Base-by-base conservation (phyloP, 768 basidiomycete species). In the Pseudohyphozyma bogoriensis region DNA sequence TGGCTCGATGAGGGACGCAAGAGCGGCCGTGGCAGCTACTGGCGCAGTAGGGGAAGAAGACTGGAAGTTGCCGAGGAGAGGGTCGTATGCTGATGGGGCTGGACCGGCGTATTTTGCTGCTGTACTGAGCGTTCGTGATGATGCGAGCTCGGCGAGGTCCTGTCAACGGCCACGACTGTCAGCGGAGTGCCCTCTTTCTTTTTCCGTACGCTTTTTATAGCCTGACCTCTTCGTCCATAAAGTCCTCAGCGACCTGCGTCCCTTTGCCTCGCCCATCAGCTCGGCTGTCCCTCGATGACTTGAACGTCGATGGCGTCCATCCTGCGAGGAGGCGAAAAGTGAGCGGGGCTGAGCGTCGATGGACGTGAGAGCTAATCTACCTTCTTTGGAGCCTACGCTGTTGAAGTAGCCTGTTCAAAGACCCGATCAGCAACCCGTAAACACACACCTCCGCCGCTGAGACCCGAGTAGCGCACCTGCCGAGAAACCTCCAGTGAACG, bases 401-500 rank as follows among this genome's bases (percentile, higher is more conserved):
- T 97, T 97, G 78, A 85, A 96, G 76, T 96, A 96, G 0, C 93
- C 93, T 42, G 40, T 20, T 10, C 6, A 18, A 15, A 7, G 40
- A 15, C 37, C 37, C 37, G 18, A 37, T n/a, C n/a, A n/a, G n/a
- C n/a, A n/a, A n/a, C n/a, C n/a, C n/a, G n/a, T n/a, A n/a, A n/a
- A 18, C 10, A 10, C 11, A 37, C 11, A 10, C 18, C 37, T 37
- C 37, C 9, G 18, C 7, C 40, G 40, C 40, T 42, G 16, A 15
- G 10, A 42, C 40, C n/a, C n/a, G n/a, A n/a, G n/a, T n/a, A n/a
- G n/a, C n/a, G 40, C 9, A 37, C 51, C 51, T 31, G 95, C 95
- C 56, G 87, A 90, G 79, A 90, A 99, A 15, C 95, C 95, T 28
- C 95, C 95, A 0, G 92, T 96, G 76, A 97, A 99, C 5, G 95